These are phyloP conservation scores for Harringtonia aguacate DNA, from an alignment of 2,329 filamentous ascomycete species.

Conservation along the genomic window DNA sequence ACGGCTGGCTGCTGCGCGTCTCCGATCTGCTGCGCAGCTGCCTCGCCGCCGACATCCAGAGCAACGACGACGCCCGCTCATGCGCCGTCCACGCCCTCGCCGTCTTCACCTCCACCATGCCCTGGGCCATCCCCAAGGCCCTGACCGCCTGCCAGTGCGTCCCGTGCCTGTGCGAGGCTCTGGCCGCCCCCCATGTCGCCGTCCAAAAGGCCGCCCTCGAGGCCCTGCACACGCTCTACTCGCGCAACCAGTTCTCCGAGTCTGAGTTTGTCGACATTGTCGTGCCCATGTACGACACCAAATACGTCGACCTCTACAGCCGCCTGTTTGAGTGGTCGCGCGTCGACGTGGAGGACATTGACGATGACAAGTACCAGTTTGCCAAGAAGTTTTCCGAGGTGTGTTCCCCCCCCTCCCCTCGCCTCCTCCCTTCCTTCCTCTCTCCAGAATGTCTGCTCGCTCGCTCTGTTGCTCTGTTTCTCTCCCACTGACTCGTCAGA, in stretches of 20 bases:
- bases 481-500: constrained; percentile 31
- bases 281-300: constrained; percentile 65
- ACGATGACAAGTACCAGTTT: constrained; percentile 85
- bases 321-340: constrained; percentile 70
- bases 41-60: constrained; percentile 52
- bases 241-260: constrained; percentile 60
- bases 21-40: constrained; percentile 65
- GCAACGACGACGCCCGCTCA: constrained; percentile 54
- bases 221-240: constrained; percentile 73
- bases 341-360: constrained; percentile 70
- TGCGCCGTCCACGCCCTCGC: constrained; percentile 69
- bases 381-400: constrained; percentile 89
- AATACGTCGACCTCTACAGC: constrained; percentile 59
- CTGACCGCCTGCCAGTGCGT: constrained; percentile 63
- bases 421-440: no score
- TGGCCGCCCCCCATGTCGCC: constrained; percentile 58
- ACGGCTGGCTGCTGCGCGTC: constrained; percentile 80
- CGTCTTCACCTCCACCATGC: constrained; percentile 67
- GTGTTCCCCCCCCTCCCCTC: neutral
- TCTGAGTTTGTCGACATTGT: constrained; percentile 71
- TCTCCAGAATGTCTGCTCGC: neutral
- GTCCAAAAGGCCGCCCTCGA: constrained; percentile 76
- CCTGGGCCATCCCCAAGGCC: constrained; percentile 80
- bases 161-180: constrained; percentile 56
- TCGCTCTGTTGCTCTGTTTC: neutral